phyloP scores from a whole-genome alignment of 75 land plant species.

The Chamaecyparis obtusa region DNA sequence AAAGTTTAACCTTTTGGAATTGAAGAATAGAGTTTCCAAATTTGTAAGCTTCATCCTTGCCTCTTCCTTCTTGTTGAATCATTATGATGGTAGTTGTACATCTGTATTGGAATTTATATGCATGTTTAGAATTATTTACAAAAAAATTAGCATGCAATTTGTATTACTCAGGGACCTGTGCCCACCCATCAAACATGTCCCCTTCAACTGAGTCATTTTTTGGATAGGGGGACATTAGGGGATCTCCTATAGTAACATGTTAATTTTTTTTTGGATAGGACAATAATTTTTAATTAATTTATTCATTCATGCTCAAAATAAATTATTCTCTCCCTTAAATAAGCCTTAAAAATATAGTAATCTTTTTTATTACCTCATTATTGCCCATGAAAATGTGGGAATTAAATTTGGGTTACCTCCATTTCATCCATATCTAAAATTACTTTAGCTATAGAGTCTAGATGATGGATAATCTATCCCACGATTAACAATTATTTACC shows the following conservation, averaged over 20 bases:
- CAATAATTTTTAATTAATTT: no score
- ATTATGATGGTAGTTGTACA: background rate
- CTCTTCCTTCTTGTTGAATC: background rate
- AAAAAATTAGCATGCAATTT: background rate
- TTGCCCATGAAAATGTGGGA: background rate
- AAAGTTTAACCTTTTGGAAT: constrained; percentile 34
- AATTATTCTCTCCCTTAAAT: background rate
- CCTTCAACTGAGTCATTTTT: no score
- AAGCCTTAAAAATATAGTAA: background rate
- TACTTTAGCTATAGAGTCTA: no score
- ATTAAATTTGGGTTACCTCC: background rate
- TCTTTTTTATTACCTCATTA: background rate
- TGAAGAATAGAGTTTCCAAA: background rate
- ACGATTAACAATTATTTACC: background rate
- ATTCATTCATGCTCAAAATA: background rate
- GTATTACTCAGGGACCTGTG: no score
- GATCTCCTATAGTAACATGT: background rate
- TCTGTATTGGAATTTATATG: background rate
- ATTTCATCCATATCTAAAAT: background rate
- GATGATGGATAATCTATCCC: background rate
- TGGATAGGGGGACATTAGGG: no score
- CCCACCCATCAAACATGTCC: no score
- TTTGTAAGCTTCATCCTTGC: constrained; percentile 2
- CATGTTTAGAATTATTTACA: background rate
- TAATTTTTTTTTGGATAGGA: background rate